A percentile compares a stretch with the other conserved stretches of the same genome.
Evolutionary conservation across 345 rosid genomes (phyloP).

Genomic region (Brassica napus): DNA sequence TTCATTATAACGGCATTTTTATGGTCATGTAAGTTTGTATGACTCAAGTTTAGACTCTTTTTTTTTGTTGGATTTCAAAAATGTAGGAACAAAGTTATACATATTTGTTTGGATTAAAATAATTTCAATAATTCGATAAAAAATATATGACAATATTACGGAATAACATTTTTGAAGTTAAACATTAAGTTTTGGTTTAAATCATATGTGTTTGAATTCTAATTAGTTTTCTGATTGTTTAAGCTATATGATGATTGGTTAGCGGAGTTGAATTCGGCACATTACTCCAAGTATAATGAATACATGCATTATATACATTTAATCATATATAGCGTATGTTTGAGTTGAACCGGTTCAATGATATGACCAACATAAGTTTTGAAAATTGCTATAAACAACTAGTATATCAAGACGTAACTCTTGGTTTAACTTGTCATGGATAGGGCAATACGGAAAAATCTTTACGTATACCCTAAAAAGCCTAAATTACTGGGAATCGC

Average conservation of each 20-base stretch:
- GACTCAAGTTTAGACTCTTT: not conserved
- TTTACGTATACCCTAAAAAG: constrained; percentile 26
- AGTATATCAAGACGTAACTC: not conserved
- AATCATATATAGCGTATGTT: not conserved
- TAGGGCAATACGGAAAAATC: constrained; percentile 11
- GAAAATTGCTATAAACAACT: not conserved
- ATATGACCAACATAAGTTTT: not conserved
- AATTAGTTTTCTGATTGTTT: not conserved
- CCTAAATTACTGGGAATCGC: constrained; percentile 31
- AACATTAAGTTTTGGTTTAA: not conserved
- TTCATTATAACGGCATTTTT: not conserved
- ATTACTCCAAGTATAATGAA: not conserved
- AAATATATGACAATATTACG: not conserved
- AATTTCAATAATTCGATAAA: not conserved
- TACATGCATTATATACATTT: not conserved
- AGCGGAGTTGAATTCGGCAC: not conserved
- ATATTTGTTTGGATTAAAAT: not conserved
- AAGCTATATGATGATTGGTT: constrained; percentile 1
- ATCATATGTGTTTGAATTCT: not conserved
- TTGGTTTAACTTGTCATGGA: constrained; percentile 11
- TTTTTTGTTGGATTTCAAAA: not conserved
- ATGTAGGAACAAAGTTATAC: not conserved
- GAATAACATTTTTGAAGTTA: not conserved
- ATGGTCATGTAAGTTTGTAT: not conserved
- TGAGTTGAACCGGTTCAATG: not conserved